Conservation (phyloP, 2,329 filamentous ascomycete genomes). For the Arthrobotrys sinensis region DNA sequence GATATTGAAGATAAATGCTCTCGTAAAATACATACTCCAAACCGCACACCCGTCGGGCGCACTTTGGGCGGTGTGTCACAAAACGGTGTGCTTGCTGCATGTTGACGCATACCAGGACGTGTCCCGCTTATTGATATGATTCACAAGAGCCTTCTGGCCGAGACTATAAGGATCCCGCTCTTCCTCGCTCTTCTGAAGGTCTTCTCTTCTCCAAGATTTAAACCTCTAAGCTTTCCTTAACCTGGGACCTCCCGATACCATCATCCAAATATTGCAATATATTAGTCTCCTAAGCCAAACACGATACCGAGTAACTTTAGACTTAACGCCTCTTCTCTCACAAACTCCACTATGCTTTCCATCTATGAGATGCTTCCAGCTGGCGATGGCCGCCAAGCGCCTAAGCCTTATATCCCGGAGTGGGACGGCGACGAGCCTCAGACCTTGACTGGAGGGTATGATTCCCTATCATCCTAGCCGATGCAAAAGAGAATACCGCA, state of each 20-base stretch:
- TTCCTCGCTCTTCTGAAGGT: slow-evolving; percentile 3
- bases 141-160: slow-evolving; percentile 25
- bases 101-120: slow-evolving; percentile 47
- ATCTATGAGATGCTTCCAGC: slow-evolving; percentile 14
- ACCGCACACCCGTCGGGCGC: slow-evolving; percentile 40
- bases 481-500: not conserved
- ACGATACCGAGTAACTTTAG: not conserved
- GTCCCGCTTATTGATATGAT: slow-evolving; percentile 38
- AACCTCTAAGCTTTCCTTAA: not conserved
- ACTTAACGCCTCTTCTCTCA: not conserved
- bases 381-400: slow-evolving; percentile 43
- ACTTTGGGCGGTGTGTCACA: slow-evolving; percentile 15
- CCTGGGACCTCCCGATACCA: not conserved
- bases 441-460: slow-evolving; percentile 50
- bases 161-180: slow-evolving; percentile 38
- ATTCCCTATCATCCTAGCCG: slow-evolving; percentile 8
- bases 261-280: too few relatives aligned
- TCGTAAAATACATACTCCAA: slow-evolving; percentile 41
- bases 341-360: slow-evolving; percentile 18
- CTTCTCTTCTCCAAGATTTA: not conserved
- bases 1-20: slow-evolving; percentile 24
- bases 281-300: not conserved
- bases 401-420: slow-evolving; percentile 59
- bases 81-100: slow-evolving; percentile 36
- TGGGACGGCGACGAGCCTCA: slow-evolving; percentile 60